Conservation (phyloP, 1,284 basidiomycete species). For the Mycosarcoma mackinlayi region DNA sequence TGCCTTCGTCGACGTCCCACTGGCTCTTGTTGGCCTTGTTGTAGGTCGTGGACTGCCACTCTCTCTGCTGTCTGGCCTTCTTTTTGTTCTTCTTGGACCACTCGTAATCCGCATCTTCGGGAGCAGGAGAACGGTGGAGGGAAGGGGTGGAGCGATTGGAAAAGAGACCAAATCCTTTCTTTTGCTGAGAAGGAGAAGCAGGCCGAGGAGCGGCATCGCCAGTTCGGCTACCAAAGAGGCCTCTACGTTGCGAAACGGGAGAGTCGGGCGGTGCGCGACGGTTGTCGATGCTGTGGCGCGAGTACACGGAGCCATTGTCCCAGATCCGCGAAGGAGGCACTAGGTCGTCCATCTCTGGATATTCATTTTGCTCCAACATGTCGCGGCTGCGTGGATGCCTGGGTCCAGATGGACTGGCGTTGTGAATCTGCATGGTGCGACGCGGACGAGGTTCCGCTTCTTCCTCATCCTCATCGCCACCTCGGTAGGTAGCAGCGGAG, state of each 20-base stretch:
- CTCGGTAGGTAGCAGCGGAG: constrained; percentile 9
- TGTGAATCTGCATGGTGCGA: constrained; percentile 14
- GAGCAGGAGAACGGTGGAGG: constrained; percentile 27
- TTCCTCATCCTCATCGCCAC: constrained; percentile 4
- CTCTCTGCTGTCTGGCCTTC: constrained; percentile 14
- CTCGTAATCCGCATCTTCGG: constrained; percentile 43
- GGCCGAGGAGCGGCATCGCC: neutral
- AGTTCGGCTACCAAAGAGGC: constrained; percentile 7
- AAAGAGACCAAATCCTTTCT: constrained; percentile 20
- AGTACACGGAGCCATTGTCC: constrained; percentile 18
- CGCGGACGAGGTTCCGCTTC: constrained; percentile 5
- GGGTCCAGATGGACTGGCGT: neutral
- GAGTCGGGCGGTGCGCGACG: constrained; percentile 3
- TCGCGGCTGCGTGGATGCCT: constrained; percentile 13
- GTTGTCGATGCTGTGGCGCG: constrained; percentile 22
- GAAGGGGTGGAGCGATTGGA: constrained; percentile 37
- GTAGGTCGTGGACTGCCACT: constrained; percentile 37
- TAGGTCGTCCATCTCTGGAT: constrained; percentile 42
- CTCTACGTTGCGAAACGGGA: constrained; percentile 5
- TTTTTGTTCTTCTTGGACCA: constrained; percentile 22
- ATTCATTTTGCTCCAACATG: constrained; percentile 11
- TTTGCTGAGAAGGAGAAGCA: constrained; percentile 8
- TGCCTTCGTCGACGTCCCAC: constrained; percentile 8
- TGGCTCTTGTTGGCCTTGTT: constrained; percentile 8
- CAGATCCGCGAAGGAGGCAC: constrained; percentile 28